phyloP scores from a whole-genome alignment of 2,329 filamentous ascomycete genomes.

The Cladophialophora carrionii region DNA sequence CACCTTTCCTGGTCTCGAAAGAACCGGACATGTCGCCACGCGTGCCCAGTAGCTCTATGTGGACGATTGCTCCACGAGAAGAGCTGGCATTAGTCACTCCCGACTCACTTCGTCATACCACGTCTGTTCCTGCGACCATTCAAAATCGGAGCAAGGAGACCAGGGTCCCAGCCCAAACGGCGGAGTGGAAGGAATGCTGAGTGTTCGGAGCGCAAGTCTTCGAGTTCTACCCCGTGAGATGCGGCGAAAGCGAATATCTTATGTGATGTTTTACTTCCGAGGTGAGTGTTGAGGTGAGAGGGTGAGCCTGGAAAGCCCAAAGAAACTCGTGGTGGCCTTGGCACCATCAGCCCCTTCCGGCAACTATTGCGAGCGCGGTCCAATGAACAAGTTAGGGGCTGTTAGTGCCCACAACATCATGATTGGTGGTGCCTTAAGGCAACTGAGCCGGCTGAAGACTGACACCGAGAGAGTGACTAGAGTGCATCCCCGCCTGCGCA shows the following conservation, averaged over 20 bases:
- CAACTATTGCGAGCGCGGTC: constrained; percentile 6
- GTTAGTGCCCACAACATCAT: background rate
- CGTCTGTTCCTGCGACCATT: background rate
- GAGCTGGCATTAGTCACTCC: background rate
- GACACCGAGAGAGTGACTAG: constrained; percentile 5
- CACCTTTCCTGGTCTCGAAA: constrained; percentile 33
- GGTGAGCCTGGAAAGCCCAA: background rate
- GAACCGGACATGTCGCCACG: constrained; percentile 11
- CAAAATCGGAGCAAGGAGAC: background rate
- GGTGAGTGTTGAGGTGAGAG: background rate
- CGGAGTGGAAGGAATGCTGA: too few relatives aligned
- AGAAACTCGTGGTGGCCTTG: background rate
- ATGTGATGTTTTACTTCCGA: too few relatives aligned
- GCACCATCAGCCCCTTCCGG: background rate
- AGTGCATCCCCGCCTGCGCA: constrained; percentile 9
- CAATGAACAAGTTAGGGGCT: background rate
- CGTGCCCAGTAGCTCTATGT: background rate
- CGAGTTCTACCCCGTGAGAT: too few relatives aligned
- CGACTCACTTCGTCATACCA: constrained; percentile 1
- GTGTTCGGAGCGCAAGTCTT: background rate
- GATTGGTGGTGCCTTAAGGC: background rate
- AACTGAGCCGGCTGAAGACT: constrained; percentile 12
- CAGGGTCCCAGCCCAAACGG: too few relatives aligned
- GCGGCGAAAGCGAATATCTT: too few relatives aligned
- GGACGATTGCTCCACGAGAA: background rate